Percentiles rank a stretch among this genome's conserved stretches.
These are phyloP conservation scores for Globisporangium mamillatum DNA, from an alignment of 352 stramenopile species.

Conservation along the genomic window DNA sequence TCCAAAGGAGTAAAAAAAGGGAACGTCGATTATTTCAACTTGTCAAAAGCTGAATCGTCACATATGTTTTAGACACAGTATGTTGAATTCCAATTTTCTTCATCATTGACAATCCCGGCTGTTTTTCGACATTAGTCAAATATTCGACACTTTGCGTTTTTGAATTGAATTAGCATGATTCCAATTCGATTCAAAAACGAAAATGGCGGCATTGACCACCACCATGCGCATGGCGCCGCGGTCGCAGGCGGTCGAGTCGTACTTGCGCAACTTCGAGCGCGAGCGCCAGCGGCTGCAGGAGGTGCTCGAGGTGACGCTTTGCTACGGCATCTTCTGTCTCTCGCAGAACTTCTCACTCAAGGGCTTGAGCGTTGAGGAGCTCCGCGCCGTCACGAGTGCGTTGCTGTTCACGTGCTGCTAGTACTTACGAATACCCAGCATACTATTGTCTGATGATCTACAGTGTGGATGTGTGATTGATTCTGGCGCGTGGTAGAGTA, in stretches of 20 bases:
- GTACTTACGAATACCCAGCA: too few species aligned
- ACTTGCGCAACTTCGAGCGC: slow-evolving; percentile 61
- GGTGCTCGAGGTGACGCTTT: slow-evolving; percentile 65
- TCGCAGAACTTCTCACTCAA: slow-evolving; percentile 63
- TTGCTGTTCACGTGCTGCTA: background rate
- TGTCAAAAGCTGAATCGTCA: too few species aligned
- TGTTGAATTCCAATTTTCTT: too few species aligned
- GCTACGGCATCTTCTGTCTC: slow-evolving; percentile 71
- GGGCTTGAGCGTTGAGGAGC: slow-evolving; percentile 54
- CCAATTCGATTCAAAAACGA: background rate
- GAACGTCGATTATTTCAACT: too few species aligned
- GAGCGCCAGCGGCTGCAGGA: slow-evolving; percentile 48
- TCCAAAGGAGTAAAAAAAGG: too few species aligned
- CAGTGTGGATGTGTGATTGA: background rate
- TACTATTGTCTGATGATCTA: background rate
- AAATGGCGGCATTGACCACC: background rate
- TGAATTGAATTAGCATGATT: too few species aligned
- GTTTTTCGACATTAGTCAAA: too few species aligned
- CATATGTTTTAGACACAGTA: too few species aligned
- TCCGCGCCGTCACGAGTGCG: slow-evolving; percentile 55
- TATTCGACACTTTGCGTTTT: too few species aligned
- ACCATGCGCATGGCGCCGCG: slow-evolving; percentile 8
- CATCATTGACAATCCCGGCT: too few species aligned
- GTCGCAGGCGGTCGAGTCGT: slow-evolving; percentile 50
- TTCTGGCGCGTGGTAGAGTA: slow-evolving; percentile 30